phyloP scores from a whole-genome alignment of 2,329 filamentous ascomycete genomes.

The Sphaerulina vaccinii region DNA sequence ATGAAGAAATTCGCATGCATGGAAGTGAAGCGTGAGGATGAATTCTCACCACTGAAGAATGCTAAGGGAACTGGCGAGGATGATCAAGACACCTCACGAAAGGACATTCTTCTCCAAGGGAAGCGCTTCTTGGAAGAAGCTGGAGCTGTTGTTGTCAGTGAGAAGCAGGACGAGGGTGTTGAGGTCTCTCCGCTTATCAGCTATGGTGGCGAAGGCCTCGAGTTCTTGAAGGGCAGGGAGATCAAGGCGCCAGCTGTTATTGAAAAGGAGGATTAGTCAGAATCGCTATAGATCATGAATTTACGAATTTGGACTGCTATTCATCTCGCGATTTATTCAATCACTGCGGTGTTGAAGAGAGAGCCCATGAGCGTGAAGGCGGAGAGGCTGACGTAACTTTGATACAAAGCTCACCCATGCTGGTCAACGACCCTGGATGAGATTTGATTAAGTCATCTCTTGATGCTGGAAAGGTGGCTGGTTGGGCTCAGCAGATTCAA shows the following conservation, averaged over 20 bases:
- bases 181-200: slow-evolving; percentile 92
- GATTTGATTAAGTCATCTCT: slow-evolving; percentile 11
- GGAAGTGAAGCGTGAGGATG: slow-evolving; percentile 94
- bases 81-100: slow-evolving; percentile 87
- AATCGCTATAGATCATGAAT: too few species aligned
- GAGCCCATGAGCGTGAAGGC: too few species aligned
- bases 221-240: slow-evolving; percentile 58
- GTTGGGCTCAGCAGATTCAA: neutral
- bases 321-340: too few species aligned
- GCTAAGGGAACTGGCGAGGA: slow-evolving; percentile 81
- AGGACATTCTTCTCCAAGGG: slow-evolving; percentile 86
- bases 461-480: neutral
- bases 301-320: too few species aligned
- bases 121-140: slow-evolving; percentile 79
- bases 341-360: too few species aligned
- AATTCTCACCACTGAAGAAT: slow-evolving; percentile 98
- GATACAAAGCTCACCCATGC: neutral
- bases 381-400: too few species aligned
- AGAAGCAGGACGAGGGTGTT: slow-evolving; percentile 64
- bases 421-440: neutral
- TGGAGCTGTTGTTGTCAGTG: slow-evolving; percentile 70
- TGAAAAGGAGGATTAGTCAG: slow-evolving; percentile 56
- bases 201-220: slow-evolving; percentile 69
- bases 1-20: slow-evolving; percentile 91
- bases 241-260: slow-evolving; percentile 65